phyloP scores from a whole-genome alignment of 176 grass and related monocot species.

The maize (Zea mays) region DNA sequence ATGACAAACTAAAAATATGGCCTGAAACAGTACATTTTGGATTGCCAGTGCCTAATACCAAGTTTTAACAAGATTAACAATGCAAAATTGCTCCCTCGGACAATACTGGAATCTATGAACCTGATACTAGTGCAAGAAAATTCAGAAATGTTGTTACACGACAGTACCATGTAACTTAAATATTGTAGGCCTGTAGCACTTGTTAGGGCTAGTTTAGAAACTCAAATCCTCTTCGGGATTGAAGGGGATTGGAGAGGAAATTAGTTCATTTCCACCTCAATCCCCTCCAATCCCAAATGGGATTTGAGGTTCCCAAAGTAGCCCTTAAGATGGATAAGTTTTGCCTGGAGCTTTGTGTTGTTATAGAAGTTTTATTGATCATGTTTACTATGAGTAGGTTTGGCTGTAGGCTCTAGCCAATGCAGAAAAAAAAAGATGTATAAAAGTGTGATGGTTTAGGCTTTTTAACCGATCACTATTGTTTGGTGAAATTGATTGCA shows the following conservation, averaged over 20 bases:
- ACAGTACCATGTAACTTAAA: background rate
- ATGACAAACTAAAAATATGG: slow-evolving; percentile 9
- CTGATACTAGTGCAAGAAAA: background rate
- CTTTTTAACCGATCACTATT: background rate
- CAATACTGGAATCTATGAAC: background rate
- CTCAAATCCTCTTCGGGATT: no score
- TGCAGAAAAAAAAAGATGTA: slow-evolving; percentile 1
- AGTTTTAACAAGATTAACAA: background rate
- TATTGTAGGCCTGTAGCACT: background rate
- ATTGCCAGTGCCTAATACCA: background rate
- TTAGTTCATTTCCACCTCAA: no score
- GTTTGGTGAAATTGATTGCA: background rate
- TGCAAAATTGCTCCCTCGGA: background rate
- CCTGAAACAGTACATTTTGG: slow-evolving; percentile 11
- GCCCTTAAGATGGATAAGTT: background rate
- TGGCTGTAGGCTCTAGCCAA: background rate
- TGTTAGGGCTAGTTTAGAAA: no score
- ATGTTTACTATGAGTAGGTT: background rate
- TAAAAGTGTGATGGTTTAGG: background rate
- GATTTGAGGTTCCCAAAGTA: no score
- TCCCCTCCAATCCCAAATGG: no score
- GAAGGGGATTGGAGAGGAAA: no score
- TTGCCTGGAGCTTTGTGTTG: background rate
- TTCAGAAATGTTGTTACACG: slow-evolving; percentile 5
- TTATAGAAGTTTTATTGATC: background rate